Conservation (phyloP, 2,329 filamentous ascomycete species). For the Setomelanomma holmii region DNA sequence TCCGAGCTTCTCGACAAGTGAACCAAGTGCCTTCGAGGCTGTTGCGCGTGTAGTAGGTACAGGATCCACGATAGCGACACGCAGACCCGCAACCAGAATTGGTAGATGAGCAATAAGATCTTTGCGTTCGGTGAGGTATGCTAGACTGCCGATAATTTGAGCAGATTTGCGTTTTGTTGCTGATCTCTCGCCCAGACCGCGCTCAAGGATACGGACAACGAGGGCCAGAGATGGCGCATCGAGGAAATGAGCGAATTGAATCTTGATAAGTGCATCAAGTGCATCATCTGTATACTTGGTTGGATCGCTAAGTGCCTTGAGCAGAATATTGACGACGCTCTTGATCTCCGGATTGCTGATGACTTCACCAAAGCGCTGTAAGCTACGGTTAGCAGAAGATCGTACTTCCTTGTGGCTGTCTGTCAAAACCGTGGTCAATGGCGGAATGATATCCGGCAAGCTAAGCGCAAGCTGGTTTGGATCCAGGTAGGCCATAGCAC, state of each 20-base stretch:
- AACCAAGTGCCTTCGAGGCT: constrained; percentile 92
- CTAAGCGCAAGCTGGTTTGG: constrained; percentile 92
- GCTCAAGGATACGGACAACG: constrained; percentile 92
- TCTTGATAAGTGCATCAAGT: constrained; percentile 91
- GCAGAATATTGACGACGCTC: constrained; percentile 84
- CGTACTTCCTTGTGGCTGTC: constrained; percentile 99
- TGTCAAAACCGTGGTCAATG: constrained; percentile 90
- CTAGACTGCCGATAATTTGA: constrained; percentile 96
- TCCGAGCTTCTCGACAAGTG: constrained; percentile 96
- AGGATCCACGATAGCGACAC: constrained; percentile 88
- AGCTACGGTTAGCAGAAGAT: constrained; percentile 86
- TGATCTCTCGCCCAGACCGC: constrained; percentile 88
- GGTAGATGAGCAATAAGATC: constrained; percentile 91
- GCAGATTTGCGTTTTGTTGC: constrained; percentile 95
- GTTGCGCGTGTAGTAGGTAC: constrained; percentile 96
- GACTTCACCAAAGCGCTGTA: constrained; percentile 98
- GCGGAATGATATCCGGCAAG: constrained; percentile 94
- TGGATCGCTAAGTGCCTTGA: constrained; percentile 96
- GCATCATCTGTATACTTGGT: constrained; percentile 97
- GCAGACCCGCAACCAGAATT: constrained; percentile 88
- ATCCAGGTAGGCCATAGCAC: constrained; percentile 98
- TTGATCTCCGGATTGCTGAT: constrained; percentile 98
- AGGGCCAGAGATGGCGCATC: constrained; percentile 94
- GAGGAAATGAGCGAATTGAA: constrained; percentile 98
- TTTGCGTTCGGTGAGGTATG: constrained; percentile 94